Evolutionary conservation across 2,329 filamentous ascomycete species (phyloP), one percentile per base, ranked within the genome.

Genomic region (Ophiostoma ulmi): DNA sequence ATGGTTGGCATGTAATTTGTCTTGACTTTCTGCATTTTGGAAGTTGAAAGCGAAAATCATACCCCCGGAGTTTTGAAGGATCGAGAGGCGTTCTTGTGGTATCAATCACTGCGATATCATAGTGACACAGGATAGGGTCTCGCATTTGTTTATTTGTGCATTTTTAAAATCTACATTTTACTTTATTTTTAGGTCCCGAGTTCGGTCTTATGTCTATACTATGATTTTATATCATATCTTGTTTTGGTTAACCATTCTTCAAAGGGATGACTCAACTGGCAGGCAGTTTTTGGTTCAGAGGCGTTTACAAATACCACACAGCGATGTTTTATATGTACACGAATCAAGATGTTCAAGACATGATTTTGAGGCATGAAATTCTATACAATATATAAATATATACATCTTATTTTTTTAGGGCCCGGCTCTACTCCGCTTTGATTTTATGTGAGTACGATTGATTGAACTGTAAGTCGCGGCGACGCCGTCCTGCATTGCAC

Each of bases 1-100:
- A 79, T 80, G 76, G 72, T 69, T 10, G 76, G 74, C 7, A 58
- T 72, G 22, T 75, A 70, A 74, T 8, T 31, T 63, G 58, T 6
- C 8, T 38, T 38, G 52, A 10, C n/a, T 58, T n/a, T n/a, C 17
- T 48, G 20, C 4, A n/a, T n/a, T 48, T 48, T n/a, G 44, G n/a
- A 20, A 20, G 44, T 63, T 63, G 14, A 17, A 63, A 35, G 58
- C 58, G 58, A 63, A 58, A 31, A 36, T 35, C 58, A 63, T 63
- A 63, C 58, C 58, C 58, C 58, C 58, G 58, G 58, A 63, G 58
- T 63, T 63, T 63, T 31, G 26, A 63, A 26, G 58, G 58, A 63
- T 35, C 26, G 58, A 35, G 58, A 63, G 26, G 44, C 31, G 31
- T 31, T 31, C 3, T 31, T 31, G 31, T 31, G 31, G 31, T 31